Evolutionary conservation across 129 eudicot genomes (phyloP), one percentile per base, ranked within the genome.

Genomic region (Centaurea solstitialis): DNA sequence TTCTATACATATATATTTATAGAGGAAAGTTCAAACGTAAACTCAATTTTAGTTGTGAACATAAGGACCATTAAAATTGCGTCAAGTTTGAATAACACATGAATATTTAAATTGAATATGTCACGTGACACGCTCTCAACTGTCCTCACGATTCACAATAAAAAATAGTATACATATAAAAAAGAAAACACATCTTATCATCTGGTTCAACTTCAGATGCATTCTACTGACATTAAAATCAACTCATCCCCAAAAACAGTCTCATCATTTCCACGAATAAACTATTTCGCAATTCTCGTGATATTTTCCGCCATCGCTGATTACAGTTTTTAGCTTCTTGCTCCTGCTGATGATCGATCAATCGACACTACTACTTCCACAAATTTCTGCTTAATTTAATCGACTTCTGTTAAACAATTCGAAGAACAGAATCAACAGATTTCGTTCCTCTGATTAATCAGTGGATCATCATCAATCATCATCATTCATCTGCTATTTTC

Each of bases 191-290:
- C 80, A 61, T 24, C 62, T 77, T 77, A 77, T 77, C 81, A 66
- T 77, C 64, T 77, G 81, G 64, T 77, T 66, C 81, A 65, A 77
- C 81, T 40, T 76, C 35, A 22, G 80, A 73, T 76, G 43, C 80
- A 65, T n/a, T n/a, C n/a, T 21, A 64, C 73, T 65, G 40, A 75
- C 79, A 75, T 57, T 76, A 45, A 76, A 35, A 76, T 76, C 79
- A 76, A 76, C 71, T 61, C 72, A 76, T 59, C 47, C 68, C 79
- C 57, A 61, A 76, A 76, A 26, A 59, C 9, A 26, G 12, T 61
- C 12, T 40, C 73, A 66, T 66, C 62, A 61, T 66, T 65, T 77
- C 26, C 62, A 40, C 23, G 33, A 64, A 64, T 40, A 77, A 65
- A 23, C 9, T 22, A 39, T 57, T 73, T 35, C 74, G 67, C 24